phyloP scores from a whole-genome alignment of 768 basidiomycete species.

The Psilocybe azurescens region DNA sequence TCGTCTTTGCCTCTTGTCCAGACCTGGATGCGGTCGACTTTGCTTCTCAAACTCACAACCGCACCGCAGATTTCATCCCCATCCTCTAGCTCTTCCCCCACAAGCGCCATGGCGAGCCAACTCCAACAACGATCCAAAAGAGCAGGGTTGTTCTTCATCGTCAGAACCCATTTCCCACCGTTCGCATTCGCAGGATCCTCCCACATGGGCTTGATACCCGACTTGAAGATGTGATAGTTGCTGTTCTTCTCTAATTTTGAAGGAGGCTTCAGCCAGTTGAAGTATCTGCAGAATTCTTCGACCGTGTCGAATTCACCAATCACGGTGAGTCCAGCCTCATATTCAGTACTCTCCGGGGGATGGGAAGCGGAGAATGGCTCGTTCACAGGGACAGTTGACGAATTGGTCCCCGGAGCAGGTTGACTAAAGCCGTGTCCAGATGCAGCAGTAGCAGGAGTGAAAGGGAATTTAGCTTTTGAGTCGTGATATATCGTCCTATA shows the following conservation, averaged over 20 bases:
- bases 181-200: constrained; percentile 91
- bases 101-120: constrained; percentile 90
- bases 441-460: constrained; percentile 48
- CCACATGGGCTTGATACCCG: constrained; percentile 97
- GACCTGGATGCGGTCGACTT: constrained; percentile 89
- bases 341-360: constrained; percentile 71
- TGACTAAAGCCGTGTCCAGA: constrained; percentile 24
- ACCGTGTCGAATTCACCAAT: constrained; percentile 93
- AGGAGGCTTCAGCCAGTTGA: constrained; percentile 94
- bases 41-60: constrained; percentile 85
- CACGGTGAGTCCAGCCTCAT: constrained; percentile 85
- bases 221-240: constrained; percentile 96
- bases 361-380: constrained; percentile 38
- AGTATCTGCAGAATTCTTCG: constrained; percentile 88
- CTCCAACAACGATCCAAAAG: constrained; percentile 89
- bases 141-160: constrained; percentile 83
- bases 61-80: constrained; percentile 83
- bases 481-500: constrained; percentile 91
- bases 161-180: constrained; percentile 95
- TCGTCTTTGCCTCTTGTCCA: constrained; percentile 91
- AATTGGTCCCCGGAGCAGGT: constrained; percentile 21
- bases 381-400: constrained; percentile 24
- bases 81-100: constrained; percentile 80
- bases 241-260: constrained; percentile 87
- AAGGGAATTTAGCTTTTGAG: constrained; percentile 74